Evolutionary conservation across 2,329 filamentous ascomycete genomes (phyloP).

Genomic region (Apiospora malaysiana): DNA sequence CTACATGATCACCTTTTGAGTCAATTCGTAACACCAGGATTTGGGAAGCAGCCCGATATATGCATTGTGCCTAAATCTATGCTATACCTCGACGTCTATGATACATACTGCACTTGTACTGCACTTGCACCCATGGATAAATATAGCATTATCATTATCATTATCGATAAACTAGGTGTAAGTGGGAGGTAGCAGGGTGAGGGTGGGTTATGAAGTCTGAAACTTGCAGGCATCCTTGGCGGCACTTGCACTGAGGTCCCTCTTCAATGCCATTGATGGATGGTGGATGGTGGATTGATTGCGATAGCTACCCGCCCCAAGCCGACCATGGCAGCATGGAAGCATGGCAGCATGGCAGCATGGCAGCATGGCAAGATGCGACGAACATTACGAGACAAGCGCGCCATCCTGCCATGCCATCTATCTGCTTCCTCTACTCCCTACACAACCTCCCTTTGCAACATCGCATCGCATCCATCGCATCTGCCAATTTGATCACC

Average conservation of each 20-base stretch:
- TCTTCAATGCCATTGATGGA: neutral
- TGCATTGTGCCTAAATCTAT: neutral
- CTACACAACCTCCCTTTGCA: no score
- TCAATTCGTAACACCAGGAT: neutral
- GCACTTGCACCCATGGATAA: neutral
- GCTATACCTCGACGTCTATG: neutral
- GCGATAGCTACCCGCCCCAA: slow-evolving; percentile 8
- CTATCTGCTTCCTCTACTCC: no score
- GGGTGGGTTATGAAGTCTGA: slow-evolving; percentile 2
- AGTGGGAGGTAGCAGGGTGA: no score
- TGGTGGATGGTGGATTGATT: no score
- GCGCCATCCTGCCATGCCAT: slow-evolving; percentile 10
- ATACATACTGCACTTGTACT: neutral
- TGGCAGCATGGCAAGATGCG: no score
- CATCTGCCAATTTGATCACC: neutral
- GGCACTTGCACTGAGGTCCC: slow-evolving; percentile 1
- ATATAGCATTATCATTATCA: slow-evolving; percentile 13
- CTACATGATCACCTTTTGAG: neutral
- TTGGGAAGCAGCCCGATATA: neutral
- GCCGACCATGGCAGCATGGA: neutral
- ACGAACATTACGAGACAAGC: slow-evolving; percentile 10
- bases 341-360: no score
- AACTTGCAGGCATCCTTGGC: slow-evolving; percentile 1
- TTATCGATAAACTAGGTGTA: slow-evolving; percentile 16
- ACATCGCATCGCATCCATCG: no score